A percentile compares a stretch with the other conserved stretches of the same genome.
Evolutionary conservation across 2,329 filamentous ascomycete species (phyloP).

Genomic region (Penicillium rolfsii): DNA sequence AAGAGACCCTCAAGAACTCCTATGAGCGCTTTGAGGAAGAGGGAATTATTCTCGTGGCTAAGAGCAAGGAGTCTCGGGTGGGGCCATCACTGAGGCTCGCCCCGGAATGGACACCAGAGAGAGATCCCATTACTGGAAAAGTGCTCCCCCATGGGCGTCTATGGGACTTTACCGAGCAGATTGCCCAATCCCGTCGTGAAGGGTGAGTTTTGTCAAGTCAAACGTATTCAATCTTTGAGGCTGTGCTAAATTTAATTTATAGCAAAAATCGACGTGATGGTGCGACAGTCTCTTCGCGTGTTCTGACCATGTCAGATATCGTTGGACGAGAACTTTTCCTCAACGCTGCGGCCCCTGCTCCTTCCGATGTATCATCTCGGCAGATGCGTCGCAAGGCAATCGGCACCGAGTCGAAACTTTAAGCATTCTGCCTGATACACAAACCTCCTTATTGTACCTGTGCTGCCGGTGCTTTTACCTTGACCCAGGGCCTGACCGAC

Average conservation of each 20-base stretch:
- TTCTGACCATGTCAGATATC: slow-evolving; percentile 74
- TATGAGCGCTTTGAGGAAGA: slow-evolving; percentile 88
- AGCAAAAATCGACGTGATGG: slow-evolving; percentile 92
- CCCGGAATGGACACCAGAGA: slow-evolving; percentile 71
- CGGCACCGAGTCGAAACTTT: slow-evolving; percentile 39
- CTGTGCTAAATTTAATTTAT: slow-evolving; percentile 3
- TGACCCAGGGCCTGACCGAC: not conserved
- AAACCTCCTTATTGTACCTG: not conserved
- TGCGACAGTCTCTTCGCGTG: slow-evolving; percentile 80
- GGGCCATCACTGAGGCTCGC: slow-evolving; percentile 64
- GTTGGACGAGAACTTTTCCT: slow-evolving; percentile 71
- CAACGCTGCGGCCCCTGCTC: slow-evolving; percentile 33
- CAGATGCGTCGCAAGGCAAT: slow-evolving; percentile 44
- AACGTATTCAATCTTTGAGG: not conserved
- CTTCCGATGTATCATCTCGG: slow-evolving; percentile 39
- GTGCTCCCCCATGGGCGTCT: slow-evolving; percentile 73
- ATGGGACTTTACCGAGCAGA: slow-evolving; percentile 90
- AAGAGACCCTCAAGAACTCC: slow-evolving; percentile 93
- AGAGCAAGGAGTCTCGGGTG: slow-evolving; percentile 59
- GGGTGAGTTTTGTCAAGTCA: slow-evolving; percentile 53
- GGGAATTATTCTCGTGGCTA: slow-evolving; percentile 77
- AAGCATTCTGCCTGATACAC: not conserved
- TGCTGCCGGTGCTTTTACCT: not conserved
- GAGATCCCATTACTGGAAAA: slow-evolving; percentile 63
- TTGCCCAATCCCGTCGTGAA: slow-evolving; percentile 79